Evolutionary conservation across 2,329 filamentous ascomycete species (phyloP), one percentile per base, ranked within the genome.

Genomic region (Verticillium dahliae): DNA sequence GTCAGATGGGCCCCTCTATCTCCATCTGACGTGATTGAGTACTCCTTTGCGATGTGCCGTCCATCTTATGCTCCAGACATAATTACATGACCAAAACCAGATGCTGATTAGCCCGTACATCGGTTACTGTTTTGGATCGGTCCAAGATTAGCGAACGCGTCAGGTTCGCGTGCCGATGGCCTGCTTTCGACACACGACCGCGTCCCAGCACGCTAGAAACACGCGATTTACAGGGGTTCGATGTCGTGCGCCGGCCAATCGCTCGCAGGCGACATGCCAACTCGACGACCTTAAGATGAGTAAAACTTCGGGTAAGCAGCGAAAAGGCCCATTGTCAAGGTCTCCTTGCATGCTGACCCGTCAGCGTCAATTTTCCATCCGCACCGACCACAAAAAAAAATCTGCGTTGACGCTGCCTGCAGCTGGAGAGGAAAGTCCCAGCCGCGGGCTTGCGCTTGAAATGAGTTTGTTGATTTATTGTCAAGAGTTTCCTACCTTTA

Each of bases 101-200:
- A 13, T 22, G 45, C 27, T 4, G 18, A 14, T 45, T 45, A 11
- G n/a, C 15, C 39, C 10, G 18, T 22, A 52, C 45, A 10, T 52
- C 6, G 18, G 18, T 13, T 10, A 52, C 45, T 52, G 18, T 52
- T 50, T 52, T n/a, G 45, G 45, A 52, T 52, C 45, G n/a, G 59
- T 38, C 57, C 37, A 52, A 62, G 61, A 61, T 62, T 62, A 41
- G 35, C 52, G 56, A 61, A 38, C 61, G 54, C 38, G 50, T 61
- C 39, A 33, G 55, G 52, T 59, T 60, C 60, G 59, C 52, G 63
- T 35, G 33, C 54, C 3, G 4, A 15, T 34, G 13, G 54, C 18
- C 45, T 52, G 45, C 45, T 45, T 45, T 45, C 39, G 39, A 45
- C n/a, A 52, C 45, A 52, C 6, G 10, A 52, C n/a, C 45, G 45